A percentile compares a stretch with the other conserved stretches of the same genome.
Evolutionary conservation across 768 basidiomycete species (phyloP).

Genomic region (Cantharellus cinnabarinus): DNA sequence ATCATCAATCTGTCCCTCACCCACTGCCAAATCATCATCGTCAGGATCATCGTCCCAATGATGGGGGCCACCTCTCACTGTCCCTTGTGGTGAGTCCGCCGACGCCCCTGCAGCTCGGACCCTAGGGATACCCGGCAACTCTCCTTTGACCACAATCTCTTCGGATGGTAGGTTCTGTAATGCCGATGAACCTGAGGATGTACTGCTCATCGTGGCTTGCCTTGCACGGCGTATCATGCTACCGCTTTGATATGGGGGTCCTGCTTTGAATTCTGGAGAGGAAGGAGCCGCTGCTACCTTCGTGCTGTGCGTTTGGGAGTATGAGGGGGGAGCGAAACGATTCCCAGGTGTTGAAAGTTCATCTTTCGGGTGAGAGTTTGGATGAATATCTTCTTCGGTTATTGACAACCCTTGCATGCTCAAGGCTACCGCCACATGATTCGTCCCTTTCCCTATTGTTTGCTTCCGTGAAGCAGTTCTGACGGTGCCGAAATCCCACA

Average conservation of each 20-base stretch:
- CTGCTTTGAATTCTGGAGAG: neutral
- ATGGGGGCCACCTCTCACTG: constrained; percentile 7
- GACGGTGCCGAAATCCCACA: constrained; percentile 98
- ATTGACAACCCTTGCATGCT: no score
- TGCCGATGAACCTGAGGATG: neutral
- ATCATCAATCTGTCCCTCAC: neutral
- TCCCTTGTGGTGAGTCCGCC: neutral
- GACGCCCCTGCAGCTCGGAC: neutral
- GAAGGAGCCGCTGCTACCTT: neutral
- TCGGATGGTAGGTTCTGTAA: neutral
- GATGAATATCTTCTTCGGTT: no score
- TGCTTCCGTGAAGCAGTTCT: constrained; percentile 41
- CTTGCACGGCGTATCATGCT: constrained; percentile 17
- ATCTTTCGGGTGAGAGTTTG: no score
- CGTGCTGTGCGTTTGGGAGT: no score
- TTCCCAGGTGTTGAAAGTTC: no score
- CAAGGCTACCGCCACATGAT: no score
- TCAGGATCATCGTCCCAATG: constrained; percentile 27
- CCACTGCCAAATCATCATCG: constrained; percentile 32
- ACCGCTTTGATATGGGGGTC: neutral
- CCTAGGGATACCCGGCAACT: neutral
- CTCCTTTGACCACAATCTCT: neutral
- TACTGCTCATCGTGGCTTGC: constrained; percentile 43
- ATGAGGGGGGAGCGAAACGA: no score
- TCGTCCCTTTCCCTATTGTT: constrained; percentile 23